These are phyloP conservation scores for Crataegus laevigata DNA, from an alignment of 306 rosid genomes.

Conservation along the genomic window DNA sequence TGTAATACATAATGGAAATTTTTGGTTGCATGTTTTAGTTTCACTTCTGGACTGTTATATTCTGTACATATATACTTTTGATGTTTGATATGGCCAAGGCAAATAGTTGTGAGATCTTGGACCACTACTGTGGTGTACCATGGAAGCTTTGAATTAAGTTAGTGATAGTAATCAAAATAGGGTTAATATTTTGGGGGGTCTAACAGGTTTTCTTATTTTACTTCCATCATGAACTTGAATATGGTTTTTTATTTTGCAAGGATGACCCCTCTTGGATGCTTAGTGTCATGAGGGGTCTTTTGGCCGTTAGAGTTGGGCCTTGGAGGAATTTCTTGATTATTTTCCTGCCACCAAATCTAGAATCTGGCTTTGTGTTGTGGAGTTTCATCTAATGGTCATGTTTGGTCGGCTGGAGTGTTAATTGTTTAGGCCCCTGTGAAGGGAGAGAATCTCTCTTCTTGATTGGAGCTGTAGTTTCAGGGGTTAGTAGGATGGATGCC, in stretches of 20 bases:
- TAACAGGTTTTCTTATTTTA: neutral
- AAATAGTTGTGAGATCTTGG: neutral
- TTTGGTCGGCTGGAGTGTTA: neutral
- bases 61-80: neutral
- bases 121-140: neutral
- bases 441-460: neutral
- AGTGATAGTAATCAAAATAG: neutral
- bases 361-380: neutral
- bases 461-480: neutral
- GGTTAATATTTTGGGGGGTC: neutral
- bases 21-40: neutral
- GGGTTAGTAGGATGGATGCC: neutral
- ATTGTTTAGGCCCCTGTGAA: neutral
- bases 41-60: neutral
- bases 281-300: neutral
- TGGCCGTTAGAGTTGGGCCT: neutral
- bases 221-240: neutral
- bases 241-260: neutral
- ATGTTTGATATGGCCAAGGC: neutral
- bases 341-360: neutral
- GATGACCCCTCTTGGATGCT: neutral
- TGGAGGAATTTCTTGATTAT: neutral
- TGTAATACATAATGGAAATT: neutral
- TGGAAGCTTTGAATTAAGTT: neutral
- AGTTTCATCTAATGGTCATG: neutral